Conservation (phyloP, 257 asterid species). For the Orobanche coerulescens region DNA sequence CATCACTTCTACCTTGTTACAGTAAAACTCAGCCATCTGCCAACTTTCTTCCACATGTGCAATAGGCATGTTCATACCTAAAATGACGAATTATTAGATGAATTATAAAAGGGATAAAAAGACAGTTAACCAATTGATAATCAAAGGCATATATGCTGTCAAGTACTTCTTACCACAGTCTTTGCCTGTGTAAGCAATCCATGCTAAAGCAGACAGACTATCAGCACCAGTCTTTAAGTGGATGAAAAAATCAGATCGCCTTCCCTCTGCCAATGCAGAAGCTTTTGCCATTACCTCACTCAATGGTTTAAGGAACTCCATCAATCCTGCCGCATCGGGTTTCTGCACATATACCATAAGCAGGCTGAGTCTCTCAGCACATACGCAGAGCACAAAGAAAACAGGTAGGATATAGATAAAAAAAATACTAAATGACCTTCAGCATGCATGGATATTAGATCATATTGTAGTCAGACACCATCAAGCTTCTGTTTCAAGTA, state of each 20-base stretch:
- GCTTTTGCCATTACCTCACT: slow-evolving; percentile 65
- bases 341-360: slow-evolving; percentile 44
- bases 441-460: background rate
- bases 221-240: slow-evolving; percentile 91
- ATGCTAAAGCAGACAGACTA: slow-evolving; percentile 75
- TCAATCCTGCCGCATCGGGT: slow-evolving; percentile 69
- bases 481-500: background rate
- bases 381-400: background rate
- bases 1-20: slow-evolving; percentile 62
- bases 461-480: background rate
- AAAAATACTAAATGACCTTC: background rate
- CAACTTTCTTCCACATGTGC: slow-evolving; percentile 98
- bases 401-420: slow-evolving; percentile 2
- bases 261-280: slow-evolving; percentile 69
- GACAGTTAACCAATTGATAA: slow-evolving; percentile 3
- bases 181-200: slow-evolving; percentile 94
- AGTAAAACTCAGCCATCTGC: slow-evolving; percentile 97
- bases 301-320: slow-evolving; percentile 82
- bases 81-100: slow-evolving; percentile 5
- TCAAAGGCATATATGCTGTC: background rate
- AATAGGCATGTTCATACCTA: slow-evolving; percentile 96
- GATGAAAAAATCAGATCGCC: slow-evolving; percentile 64
- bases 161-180: slow-evolving; percentile 59
- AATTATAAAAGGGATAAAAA: slow-evolving; percentile 3
- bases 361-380: slow-evolving; percentile 18